Conservation (phyloP, 1,284 basidiomycete species). For the Moesziomyces aphidis region DNA sequence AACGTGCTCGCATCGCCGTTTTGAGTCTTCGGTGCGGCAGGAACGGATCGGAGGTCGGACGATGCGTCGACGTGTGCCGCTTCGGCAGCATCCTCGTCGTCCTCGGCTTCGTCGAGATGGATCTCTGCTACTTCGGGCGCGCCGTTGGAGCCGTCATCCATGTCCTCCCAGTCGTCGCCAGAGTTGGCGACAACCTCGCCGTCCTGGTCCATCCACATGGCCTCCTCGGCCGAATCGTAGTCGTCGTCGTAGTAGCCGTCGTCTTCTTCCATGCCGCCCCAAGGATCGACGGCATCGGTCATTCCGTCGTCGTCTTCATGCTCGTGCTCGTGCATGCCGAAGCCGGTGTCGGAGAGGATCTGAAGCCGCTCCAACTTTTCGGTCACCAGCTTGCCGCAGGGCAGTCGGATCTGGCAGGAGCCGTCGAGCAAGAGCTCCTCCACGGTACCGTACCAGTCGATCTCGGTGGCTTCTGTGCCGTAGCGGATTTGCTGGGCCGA, state of each 20-base stretch:
- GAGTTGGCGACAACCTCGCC: conserved; percentile 51
- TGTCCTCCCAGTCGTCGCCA: conserved; percentile 58
- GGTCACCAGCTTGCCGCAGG: conserved; percentile 59
- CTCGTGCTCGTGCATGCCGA: conserved; percentile 45
- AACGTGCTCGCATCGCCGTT: neutral
- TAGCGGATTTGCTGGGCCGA: conserved; percentile 7
- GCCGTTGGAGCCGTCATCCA: conserved; percentile 27
- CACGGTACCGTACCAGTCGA: conserved; percentile 71
- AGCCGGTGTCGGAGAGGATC: conserved; percentile 42
- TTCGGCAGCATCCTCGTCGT: conserved; percentile 8
- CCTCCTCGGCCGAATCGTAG: conserved; percentile 20
- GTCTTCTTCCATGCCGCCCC: conserved; percentile 16
- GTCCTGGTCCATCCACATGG: conserved; percentile 53
- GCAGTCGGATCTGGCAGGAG: conserved; percentile 65
- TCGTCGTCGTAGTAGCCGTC: conserved; percentile 23
- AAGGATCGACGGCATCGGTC: conserved; percentile 15
- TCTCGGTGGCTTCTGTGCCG: conserved; percentile 34
- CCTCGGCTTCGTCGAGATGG: conserved; percentile 16
- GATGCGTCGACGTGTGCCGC: neutral
- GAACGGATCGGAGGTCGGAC: neutral
- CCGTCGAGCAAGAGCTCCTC: conserved; percentile 69
- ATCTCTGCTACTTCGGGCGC: conserved; percentile 38
- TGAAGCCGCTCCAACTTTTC: conserved; percentile 51
- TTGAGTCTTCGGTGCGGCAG: neutral
- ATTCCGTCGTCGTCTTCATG: conserved; percentile 16